A percentile compares a stretch with the other conserved stretches of the same genome.
phyloP scores from a whole-genome alignment of 1,139 yeast genomes.

The Pichia sp. region DNA sequence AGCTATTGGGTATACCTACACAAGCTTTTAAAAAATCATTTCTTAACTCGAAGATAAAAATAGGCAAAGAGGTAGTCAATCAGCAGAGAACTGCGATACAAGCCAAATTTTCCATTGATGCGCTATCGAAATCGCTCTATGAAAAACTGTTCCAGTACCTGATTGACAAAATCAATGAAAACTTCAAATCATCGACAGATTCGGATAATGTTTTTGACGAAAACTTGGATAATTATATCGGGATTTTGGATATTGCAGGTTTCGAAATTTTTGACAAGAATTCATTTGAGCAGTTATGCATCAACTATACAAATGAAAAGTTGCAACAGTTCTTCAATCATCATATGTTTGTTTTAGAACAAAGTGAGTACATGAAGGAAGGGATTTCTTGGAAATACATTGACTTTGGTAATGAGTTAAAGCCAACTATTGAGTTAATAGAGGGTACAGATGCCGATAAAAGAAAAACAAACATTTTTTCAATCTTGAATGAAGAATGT shows the following conservation, averaged over 20 bases:
- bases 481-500: constrained; percentile 90
- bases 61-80: constrained; percentile 82
- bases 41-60: constrained; percentile 79
- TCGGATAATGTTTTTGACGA: constrained; percentile 10
- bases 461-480: constrained; percentile 65
- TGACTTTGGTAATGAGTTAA: constrained; percentile 95
- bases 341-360: constrained; percentile 95
- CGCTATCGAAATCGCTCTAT: constrained; percentile 80
- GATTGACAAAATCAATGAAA: constrained; percentile 72
- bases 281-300: constrained; percentile 94
- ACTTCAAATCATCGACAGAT: constrained; percentile 35
- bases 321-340: constrained; percentile 96
- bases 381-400: constrained; percentile 95
- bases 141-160: constrained; percentile 78
- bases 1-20: constrained; percentile 58
- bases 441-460: constrained; percentile 49
- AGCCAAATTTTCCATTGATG: constrained; percentile 78
- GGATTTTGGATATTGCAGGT: constrained; percentile 95
- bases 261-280: constrained; percentile 90
- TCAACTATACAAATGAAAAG: constrained; percentile 93
- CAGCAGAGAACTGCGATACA: constrained; percentile 79
- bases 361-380: constrained; percentile 89
- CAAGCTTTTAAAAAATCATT: constrained; percentile 55
- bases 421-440: constrained; percentile 89
- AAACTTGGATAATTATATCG: constrained; percentile 59